A percentile compares a stretch with the other conserved stretches of the same genome.
These are phyloP conservation scores for Allomyces javanicus DNA, from an alignment of 192 early-diverging fungal species.

Conservation along the genomic window DNA sequence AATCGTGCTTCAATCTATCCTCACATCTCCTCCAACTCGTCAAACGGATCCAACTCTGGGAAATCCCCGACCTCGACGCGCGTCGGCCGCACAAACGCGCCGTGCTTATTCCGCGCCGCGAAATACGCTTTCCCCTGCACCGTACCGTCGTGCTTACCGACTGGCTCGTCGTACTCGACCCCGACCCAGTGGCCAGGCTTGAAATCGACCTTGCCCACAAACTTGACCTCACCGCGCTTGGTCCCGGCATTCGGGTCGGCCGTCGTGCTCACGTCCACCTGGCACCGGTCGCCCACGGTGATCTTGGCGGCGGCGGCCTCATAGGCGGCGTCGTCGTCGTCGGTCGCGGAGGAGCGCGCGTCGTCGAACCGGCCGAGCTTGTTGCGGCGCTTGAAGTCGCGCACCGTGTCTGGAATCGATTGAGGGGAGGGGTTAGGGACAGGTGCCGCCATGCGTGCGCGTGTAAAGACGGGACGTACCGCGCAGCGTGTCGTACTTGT, in stretches of 20 bases:
- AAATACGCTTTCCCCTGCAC: conserved; percentile 66
- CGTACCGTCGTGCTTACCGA: conserved; percentile 84
- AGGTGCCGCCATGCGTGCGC: not conserved
- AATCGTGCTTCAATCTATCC: not conserved
- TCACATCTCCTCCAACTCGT: conserved; percentile 46
- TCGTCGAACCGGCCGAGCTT: conserved; percentile 74
- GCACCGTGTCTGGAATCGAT: conserved; percentile 44
- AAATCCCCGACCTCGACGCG: conserved; percentile 80
- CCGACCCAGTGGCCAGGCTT: conserved; percentile 85
- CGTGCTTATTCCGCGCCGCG: conserved; percentile 44
- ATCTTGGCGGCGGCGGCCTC: conserved; percentile 45
- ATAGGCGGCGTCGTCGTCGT: conserved; percentile 18
- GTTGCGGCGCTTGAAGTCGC: conserved; percentile 72
- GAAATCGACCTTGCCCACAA: conserved; percentile 40
- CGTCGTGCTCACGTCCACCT: conserved; percentile 35
- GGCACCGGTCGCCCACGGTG: conserved; percentile 60
- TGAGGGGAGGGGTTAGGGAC: conserved; percentile 1
- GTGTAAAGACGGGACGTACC: not conserved
- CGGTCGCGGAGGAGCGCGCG: conserved; percentile 15
- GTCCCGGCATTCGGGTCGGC: not conserved
- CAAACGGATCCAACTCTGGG: conserved; percentile 73
- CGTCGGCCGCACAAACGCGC: conserved; percentile 77
- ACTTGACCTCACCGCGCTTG: conserved; percentile 27
- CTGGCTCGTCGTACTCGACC: conserved; percentile 84
- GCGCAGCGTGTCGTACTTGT: conserved; percentile 56